Conservation (phyloP, 2,329 filamentous ascomycete species). For the Penicillium hordei region DNA sequence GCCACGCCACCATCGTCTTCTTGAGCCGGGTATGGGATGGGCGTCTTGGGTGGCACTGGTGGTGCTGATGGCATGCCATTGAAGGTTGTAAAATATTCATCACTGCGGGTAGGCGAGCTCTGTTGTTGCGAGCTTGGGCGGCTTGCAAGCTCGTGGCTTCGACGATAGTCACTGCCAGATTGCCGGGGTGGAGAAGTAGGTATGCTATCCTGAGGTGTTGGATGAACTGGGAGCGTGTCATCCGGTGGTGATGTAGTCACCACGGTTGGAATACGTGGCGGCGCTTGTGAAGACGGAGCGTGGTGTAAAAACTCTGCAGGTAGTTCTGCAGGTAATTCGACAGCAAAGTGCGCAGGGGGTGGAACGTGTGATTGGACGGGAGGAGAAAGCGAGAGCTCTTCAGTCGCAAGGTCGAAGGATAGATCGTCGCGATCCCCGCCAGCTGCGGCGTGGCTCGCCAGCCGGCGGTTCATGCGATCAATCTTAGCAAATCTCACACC, state of each 20-base stretch:
- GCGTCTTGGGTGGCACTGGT: constrained; percentile 75
- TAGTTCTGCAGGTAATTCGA: constrained; percentile 63
- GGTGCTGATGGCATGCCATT: constrained; percentile 62
- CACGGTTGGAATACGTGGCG: constrained; percentile 15
- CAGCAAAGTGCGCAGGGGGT: constrained; percentile 50
- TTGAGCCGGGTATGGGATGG: constrained; percentile 56
- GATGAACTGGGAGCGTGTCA: constrained; percentile 31
- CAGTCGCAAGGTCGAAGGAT: constrained; percentile 31
- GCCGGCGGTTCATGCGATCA: constrained; percentile 69
- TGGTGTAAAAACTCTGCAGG: constrained; percentile 51
- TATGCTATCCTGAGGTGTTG: constrained; percentile 30
- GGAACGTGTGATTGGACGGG: constrained; percentile 32
- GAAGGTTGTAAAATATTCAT: constrained; percentile 31
- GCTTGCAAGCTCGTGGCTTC: constrained; percentile 38
- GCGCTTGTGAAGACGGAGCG: constrained; percentile 18
- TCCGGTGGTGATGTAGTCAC: constrained; percentile 30
- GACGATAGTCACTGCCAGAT: constrained; percentile 34
- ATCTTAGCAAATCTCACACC: constrained; percentile 82
- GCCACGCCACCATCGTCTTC: constrained; percentile 29
- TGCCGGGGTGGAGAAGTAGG: constrained; percentile 26
- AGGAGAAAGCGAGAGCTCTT: constrained; percentile 26
- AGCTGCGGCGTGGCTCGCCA: constrained; percentile 52
- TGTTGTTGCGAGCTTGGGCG: constrained; percentile 32
- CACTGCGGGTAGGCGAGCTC: constrained; percentile 37
- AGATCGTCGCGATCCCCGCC: constrained; percentile 30